Conservation (phyloP, 139 green algal genomes). For the Chlorella vulgaris region DNA sequence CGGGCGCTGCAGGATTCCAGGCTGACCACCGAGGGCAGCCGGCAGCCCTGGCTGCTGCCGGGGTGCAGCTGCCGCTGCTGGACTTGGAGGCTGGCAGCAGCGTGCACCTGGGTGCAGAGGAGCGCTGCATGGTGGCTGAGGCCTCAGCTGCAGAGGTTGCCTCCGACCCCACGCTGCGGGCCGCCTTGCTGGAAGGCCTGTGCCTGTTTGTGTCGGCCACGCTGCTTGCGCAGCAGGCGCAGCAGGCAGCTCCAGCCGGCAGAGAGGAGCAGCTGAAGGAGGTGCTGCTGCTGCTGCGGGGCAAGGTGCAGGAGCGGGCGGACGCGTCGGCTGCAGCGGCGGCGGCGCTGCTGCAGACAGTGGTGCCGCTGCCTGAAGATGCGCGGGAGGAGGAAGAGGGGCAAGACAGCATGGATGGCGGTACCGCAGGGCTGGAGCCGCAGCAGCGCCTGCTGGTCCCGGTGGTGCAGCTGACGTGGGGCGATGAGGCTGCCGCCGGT, state of each 20-base stretch:
- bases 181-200: constrained; percentile 51
- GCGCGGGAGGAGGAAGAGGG: not conserved
- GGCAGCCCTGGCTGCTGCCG: constrained; percentile 30
- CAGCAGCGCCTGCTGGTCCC: constrained; percentile 21
- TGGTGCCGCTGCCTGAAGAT: not conserved
- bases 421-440: not conserved
- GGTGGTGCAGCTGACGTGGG: constrained; percentile 12
- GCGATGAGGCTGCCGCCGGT: not conserved
- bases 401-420: not conserved
- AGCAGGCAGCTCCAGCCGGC: constrained; percentile 7
- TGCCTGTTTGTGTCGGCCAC: constrained; percentile 41
- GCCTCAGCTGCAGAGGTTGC: constrained; percentile 52
- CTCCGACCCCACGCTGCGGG: constrained; percentile 47
- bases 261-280: not conserved
- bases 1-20: constrained; percentile 10
- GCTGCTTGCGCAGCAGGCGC: constrained; percentile 19
- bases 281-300: constrained; percentile 13
- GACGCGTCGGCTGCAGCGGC: constrained; percentile 31
- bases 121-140: constrained; percentile 35
- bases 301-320: constrained; percentile 7
- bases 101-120: not conserved
- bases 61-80: constrained; percentile 44
- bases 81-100: not conserved
- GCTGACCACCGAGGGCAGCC: constrained; percentile 43
- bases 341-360: constrained; percentile 11